Percentiles rank a stretch among this genome's conserved stretches.
phyloP scores from a whole-genome alignment of 2,329 filamentous ascomycete genomes.

The Monosporascus sp. region DNA sequence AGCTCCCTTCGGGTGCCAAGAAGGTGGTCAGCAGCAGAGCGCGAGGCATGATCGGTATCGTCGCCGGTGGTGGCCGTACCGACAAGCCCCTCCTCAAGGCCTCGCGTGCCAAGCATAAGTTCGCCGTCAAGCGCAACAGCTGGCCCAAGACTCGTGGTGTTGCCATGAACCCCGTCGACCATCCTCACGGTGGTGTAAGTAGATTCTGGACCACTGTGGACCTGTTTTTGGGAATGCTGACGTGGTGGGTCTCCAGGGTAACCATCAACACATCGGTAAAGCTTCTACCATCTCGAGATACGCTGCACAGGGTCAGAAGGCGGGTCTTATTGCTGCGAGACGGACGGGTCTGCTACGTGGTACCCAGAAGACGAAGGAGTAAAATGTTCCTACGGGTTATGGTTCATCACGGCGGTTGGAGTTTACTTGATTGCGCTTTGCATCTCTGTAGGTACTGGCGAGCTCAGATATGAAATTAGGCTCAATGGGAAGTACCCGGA shows the following conservation, averaged over 20 bases:
- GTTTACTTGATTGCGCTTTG: slow-evolving; percentile 57
- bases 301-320: slow-evolving; percentile 98
- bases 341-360: slow-evolving; percentile 99
- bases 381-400: slow-evolving; percentile 40
- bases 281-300: slow-evolving; percentile 98
- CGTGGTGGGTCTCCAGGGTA: slow-evolving; percentile 59
- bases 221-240: slow-evolving; percentile 34
- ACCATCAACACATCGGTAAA: slow-evolving; percentile 99
- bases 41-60: slow-evolving; percentile 99
- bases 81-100: slow-evolving; percentile 99
- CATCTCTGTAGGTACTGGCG: slow-evolving; percentile 48
- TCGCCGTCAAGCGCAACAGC: slow-evolving; percentile 99
- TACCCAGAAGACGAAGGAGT: slow-evolving; percentile 99
- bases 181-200: slow-evolving; percentile 88
- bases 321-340: slow-evolving; percentile 99
- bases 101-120: slow-evolving; percentile 99
- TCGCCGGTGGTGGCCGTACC: slow-evolving; percentile 98
- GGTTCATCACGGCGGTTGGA: slow-evolving; percentile 56
- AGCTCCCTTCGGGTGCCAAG: slow-evolving; percentile 98
- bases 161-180: slow-evolving; percentile 99
- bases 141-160: slow-evolving; percentile 99
- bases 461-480: slow-evolving; percentile 30
- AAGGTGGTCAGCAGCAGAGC: slow-evolving; percentile 91
- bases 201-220: slow-evolving; percentile 3
- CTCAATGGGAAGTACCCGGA: slow-evolving; percentile 33